Conservation (phyloP, 2,329 filamentous ascomycete genomes). For the Venturia aucupariae region DNA sequence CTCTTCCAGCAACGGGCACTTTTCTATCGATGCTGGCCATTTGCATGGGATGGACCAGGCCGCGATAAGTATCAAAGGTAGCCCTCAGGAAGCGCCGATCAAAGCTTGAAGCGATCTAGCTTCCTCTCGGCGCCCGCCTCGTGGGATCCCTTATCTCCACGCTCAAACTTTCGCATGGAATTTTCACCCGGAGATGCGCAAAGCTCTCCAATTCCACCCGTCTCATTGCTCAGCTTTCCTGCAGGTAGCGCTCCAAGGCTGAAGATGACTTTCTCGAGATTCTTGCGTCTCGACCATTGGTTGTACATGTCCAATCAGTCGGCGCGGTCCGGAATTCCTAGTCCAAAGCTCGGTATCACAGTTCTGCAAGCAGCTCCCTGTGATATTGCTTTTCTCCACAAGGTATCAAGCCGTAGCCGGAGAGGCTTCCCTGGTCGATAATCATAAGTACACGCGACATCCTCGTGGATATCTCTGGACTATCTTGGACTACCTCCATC, state of each 20-base stretch:
- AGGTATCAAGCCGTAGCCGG: not conserved
- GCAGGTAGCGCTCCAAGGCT: not conserved
- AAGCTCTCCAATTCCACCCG: not conserved
- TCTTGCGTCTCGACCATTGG: not conserved
- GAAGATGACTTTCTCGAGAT: not conserved
- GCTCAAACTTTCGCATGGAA: not conserved
- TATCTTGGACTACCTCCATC: not conserved
- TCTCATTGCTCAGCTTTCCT: not conserved
- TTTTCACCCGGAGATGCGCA: not conserved
- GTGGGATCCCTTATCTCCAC: slow-evolving; percentile 5
- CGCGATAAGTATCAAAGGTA: too few relatives aligned
- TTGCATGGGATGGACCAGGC: not conserved
- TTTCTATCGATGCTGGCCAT: not conserved
- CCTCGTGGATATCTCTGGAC: not conserved
- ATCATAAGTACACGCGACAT: slow-evolving; percentile 7
- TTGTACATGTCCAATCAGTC: not conserved
- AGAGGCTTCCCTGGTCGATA: not conserved
- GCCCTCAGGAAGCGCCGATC: not conserved
- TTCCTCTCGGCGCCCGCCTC: not conserved
- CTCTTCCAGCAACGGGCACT: not conserved
- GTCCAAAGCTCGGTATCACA: not conserved
- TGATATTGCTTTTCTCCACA: not conserved
- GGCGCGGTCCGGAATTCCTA: not conserved
- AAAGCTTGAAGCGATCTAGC: not conserved
- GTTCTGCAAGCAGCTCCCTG: not conserved